phyloP scores from a whole-genome alignment of 805 yeast species.

The Kazachstania bromeliacearum region DNA sequence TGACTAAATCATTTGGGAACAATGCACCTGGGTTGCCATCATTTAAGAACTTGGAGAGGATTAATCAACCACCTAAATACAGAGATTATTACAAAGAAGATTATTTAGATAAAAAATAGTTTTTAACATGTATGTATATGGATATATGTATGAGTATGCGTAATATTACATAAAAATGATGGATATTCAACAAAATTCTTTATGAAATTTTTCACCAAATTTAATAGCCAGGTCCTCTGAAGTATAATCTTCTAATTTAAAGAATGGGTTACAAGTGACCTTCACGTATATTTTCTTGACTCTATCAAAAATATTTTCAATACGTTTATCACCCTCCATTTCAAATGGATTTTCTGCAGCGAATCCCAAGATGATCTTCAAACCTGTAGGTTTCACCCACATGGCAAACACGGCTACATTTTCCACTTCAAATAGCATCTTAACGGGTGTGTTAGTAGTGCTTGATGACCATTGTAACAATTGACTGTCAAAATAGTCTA shows the following conservation, averaged over 20 bases:
- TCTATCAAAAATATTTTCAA: conserved; percentile 12
- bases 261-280: conserved; percentile 24
- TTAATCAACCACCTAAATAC: conserved; percentile 35
- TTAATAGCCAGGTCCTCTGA: conserved; percentile 11
- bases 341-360: conserved; percentile 3
- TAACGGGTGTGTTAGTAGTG: conserved; percentile 11
- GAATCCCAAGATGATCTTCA: conserved; percentile 26
- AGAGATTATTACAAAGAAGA: conserved; percentile 9
- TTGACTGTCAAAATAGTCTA: conserved; percentile 27
- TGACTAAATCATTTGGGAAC: conserved; percentile 14
- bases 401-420: conserved; percentile 24
- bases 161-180: too few relatives aligned
- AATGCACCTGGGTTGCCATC: conserved; percentile 38
- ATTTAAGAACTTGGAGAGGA: conserved; percentile 58
- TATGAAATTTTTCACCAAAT: conserved; percentile 7
- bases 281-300: conserved; percentile 20
- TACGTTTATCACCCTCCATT: conserved; percentile 2
- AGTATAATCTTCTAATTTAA: conserved; percentile 5
- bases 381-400: conserved; percentile 21
- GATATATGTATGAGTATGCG: neutral
- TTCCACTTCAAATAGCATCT: conserved; percentile 23
- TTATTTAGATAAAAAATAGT: conserved; percentile 1
- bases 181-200: conserved; percentile 4
- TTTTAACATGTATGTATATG: neutral
- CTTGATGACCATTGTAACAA: conserved; percentile 16